Evolutionary conservation across 495 filamentous ascomycete species (phyloP).

Genomic region (Penicillium ochrochloron): DNA sequence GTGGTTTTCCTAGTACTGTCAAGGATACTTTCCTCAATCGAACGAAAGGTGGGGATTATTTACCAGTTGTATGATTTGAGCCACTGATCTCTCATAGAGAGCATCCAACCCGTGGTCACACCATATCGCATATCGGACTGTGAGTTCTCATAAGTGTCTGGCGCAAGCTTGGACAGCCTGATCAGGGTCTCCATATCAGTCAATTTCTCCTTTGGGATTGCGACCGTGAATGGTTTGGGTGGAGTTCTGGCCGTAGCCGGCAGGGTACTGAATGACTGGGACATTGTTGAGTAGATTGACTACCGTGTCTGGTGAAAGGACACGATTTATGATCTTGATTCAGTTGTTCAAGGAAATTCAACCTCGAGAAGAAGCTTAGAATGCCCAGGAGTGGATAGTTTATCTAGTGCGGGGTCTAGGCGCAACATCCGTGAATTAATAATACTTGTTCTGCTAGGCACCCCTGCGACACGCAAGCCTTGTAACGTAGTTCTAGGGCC

Average conservation of each 20-base stretch:
- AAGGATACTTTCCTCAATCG: neutral
- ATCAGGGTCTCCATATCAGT: constrained; percentile 55
- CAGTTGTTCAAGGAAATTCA: neutral
- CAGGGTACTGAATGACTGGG: constrained; percentile 33
- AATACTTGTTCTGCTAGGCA: neutral
- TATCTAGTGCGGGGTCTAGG: neutral
- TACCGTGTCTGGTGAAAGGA: neutral
- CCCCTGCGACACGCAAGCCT: neutral
- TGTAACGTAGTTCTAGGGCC: neutral
- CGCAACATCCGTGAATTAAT: neutral
- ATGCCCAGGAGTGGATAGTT: neutral
- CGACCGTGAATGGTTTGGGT: constrained; percentile 45
- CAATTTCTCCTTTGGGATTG: constrained; percentile 50
- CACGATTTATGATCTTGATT: neutral
- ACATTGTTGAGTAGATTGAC: constrained; percentile 23
- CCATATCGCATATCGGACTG: constrained; percentile 55
- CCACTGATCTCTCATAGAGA: constrained; percentile 58
- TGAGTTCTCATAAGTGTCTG: constrained; percentile 54
- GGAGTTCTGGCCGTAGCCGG: constrained; percentile 32
- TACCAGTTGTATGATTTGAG: constrained; percentile 51
- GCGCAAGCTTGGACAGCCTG: constrained; percentile 55
- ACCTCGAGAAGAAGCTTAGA: neutral
- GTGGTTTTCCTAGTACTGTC: constrained; percentile 45
- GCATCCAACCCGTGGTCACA: constrained; percentile 60
- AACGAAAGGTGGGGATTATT: neutral